These are phyloP conservation scores for Solanum chmielewskii DNA, from an alignment of 257 asterid genomes.

Conservation along the genomic window DNA sequence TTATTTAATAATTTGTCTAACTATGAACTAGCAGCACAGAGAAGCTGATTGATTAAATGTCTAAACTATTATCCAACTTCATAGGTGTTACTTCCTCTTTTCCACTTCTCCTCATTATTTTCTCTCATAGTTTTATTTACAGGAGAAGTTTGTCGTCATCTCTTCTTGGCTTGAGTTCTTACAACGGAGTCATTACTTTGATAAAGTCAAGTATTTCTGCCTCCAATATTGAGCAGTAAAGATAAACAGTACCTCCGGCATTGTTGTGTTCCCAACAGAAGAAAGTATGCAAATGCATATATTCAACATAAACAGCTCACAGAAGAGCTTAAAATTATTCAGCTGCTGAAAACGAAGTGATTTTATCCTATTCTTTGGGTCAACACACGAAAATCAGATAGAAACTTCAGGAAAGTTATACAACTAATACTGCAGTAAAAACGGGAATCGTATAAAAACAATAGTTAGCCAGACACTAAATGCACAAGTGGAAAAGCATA, in stretches of 20 bases:
- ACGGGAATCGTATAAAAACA: background rate
- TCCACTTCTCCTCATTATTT: background rate
- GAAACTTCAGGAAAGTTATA: background rate
- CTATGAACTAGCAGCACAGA: background rate
- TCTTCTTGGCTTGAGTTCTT: background rate
- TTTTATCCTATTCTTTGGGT: background rate
- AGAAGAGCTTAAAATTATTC: background rate
- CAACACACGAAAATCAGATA: background rate
- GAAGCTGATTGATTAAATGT: background rate
- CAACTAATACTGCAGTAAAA: background rate
- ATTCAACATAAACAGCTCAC: background rate
- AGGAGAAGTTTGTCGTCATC: background rate
- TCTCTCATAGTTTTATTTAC: background rate
- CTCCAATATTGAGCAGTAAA: background rate
- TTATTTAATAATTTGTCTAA: slow-evolving; percentile 6
- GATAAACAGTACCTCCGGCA: background rate
- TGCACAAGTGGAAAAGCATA: slow-evolving; percentile 22
- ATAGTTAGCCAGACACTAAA: background rate
- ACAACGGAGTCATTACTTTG: background rate
- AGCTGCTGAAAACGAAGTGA: background rate
- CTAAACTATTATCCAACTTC: background rate
- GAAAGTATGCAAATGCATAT: background rate
- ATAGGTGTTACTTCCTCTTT: background rate
- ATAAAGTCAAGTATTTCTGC: background rate
- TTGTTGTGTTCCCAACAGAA: background rate